Percentiles rank a stretch among this genome's conserved stretches.
These are phyloP conservation scores for Haematococcus lacustris DNA, from an alignment of 139 green algal genomes.

Conservation along the genomic window DNA sequence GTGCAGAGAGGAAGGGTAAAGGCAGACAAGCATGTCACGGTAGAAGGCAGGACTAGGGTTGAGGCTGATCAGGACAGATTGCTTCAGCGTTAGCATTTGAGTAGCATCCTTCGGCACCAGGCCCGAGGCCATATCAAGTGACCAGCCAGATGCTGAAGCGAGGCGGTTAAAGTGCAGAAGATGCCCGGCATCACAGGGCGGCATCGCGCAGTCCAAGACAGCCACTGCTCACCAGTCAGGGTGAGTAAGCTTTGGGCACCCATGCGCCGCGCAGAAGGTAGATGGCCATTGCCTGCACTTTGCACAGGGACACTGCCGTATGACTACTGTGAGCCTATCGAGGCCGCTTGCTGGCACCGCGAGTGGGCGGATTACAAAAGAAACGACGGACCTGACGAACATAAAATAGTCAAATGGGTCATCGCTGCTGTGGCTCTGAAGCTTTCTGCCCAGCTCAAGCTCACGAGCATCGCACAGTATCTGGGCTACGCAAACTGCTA, in stretches of 20 bases:
- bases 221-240: not conserved
- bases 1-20: too few species aligned
- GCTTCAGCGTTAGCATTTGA: too few species aligned
- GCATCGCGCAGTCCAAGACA: not conserved
- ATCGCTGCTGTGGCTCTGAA: too few species aligned
- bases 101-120: too few species aligned
- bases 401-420: not conserved
- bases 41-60: too few species aligned
- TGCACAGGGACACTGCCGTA: not conserved
- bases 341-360: not conserved
- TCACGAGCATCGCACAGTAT: too few species aligned
- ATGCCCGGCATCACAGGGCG: not conserved
- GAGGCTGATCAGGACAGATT: too few species aligned
- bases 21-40: too few species aligned
- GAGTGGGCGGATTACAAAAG: not conserved
- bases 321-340: not conserved
- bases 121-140: not conserved
- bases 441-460: too few species aligned
- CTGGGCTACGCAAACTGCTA: too few species aligned
- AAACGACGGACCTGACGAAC: not conserved
- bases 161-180: not conserved
- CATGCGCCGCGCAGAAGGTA: slow-evolving; percentile 16
- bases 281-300: slow-evolving; percentile 13
- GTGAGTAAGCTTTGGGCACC: slow-evolving; percentile 7
- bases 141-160: not conserved